phyloP scores from a whole-genome alignment of 1,284 basidiomycete genomes.

The Cryptococcus jaspeensis region DNA sequence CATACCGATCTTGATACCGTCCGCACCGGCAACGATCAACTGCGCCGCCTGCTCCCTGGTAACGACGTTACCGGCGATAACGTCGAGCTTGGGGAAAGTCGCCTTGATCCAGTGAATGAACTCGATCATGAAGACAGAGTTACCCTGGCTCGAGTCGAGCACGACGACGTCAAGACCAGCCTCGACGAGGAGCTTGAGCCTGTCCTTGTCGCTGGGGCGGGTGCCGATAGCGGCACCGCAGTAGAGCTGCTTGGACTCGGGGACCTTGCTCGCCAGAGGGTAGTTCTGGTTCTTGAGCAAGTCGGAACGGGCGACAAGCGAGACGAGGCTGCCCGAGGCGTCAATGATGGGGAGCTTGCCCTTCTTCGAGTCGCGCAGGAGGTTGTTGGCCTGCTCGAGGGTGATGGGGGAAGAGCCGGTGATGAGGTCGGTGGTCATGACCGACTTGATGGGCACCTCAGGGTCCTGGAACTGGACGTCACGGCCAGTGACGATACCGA shows the following conservation, averaged over 20 bases:
- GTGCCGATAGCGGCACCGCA: constrained; percentile 98
- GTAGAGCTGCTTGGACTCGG: constrained; percentile 91
- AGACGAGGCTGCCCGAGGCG: constrained; percentile 68
- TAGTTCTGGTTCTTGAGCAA: constrained; percentile 97
- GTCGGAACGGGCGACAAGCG: constrained; percentile 92
- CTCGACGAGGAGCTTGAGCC: constrained; percentile 81
- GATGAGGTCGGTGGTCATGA: constrained; percentile 88
- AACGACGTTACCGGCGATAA: constrained; percentile 97
- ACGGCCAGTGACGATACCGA: constrained; percentile 95
- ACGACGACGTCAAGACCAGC: constrained; percentile 95
- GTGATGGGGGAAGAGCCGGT: constrained; percentile 83
- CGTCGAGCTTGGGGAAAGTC: constrained; percentile 78
- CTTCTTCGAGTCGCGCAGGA: constrained; percentile 95
- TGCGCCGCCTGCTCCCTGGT: constrained; percentile 95
- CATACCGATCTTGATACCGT: constrained; percentile 94
- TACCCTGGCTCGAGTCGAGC: constrained; percentile 95
- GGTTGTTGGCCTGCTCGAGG: constrained; percentile 86
- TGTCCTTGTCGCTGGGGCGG: constrained; percentile 80
- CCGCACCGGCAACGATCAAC: constrained; percentile 91
- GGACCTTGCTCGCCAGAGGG: constrained; percentile 90
- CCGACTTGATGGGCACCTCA: constrained; percentile 66
- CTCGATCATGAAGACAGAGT: constrained; percentile 90
- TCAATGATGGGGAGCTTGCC: constrained; percentile 94
- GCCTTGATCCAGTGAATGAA: constrained; percentile 94
- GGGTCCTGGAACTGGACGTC: constrained; percentile 90